Percentiles rank a stretch among this genome's conserved stretches.
Evolutionary conservation across 257 asterid genomes (phyloP).

Genomic region (Rehmannia glutinosa): DNA sequence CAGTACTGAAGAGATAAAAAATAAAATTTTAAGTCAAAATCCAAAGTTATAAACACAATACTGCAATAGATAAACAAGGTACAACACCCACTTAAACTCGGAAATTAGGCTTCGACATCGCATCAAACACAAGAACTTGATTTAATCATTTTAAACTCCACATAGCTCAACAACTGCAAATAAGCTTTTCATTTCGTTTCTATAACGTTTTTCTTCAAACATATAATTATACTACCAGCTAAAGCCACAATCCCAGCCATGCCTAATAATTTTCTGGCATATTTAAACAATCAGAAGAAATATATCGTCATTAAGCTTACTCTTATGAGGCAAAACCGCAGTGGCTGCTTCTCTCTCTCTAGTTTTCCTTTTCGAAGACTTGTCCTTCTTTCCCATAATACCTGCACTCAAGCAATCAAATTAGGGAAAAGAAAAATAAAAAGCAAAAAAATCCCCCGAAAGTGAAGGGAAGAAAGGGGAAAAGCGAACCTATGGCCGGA

Average conservation of each 20-base stretch:
- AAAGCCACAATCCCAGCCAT: neutral
- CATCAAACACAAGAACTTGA: neutral
- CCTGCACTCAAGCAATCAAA: constrained; percentile 15
- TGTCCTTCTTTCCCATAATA: constrained; percentile 41
- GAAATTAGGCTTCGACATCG: no score
- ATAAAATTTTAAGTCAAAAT: neutral
- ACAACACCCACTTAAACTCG: neutral
- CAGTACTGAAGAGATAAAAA: neutral
- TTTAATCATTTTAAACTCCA: neutral
- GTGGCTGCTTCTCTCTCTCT: constrained; percentile 29
- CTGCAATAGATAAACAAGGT: neutral
- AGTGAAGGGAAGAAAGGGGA: neutral
- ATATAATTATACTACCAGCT: neutral
- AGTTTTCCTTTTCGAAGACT: constrained; percentile 45
- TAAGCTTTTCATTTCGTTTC: neutral
- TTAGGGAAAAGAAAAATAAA: neutral
- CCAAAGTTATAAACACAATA: neutral
- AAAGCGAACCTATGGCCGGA: neutral
- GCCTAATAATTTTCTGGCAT: neutral
- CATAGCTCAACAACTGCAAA: neutral
- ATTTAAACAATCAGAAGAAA: neutral
- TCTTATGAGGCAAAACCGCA: constrained; percentile 22
- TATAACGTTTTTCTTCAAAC: neutral
- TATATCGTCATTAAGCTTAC: constrained; percentile 14
- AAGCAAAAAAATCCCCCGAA: neutral